Base-by-base conservation (phyloP, 2,329 filamentous ascomycete genomes). In the Aureobasidium vineae region DNA sequence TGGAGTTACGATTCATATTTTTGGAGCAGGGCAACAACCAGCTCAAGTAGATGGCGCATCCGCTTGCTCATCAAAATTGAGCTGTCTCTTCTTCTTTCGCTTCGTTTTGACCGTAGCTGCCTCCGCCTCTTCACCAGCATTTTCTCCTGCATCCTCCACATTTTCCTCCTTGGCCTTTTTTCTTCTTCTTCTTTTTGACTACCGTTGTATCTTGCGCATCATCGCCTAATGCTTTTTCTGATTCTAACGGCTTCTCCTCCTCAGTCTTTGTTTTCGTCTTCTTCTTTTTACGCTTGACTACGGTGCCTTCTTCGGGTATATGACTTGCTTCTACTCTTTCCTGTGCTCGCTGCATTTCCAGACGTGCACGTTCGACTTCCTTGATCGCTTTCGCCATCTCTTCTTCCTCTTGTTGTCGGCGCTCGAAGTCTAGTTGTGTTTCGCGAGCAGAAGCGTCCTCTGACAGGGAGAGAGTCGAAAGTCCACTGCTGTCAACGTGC, bases 351-450 rank as follows among this genome's bases (percentile, higher is more conserved):
- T 93, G 90, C 92, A 98, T 97, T 78, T 97, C 91, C 66, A 97
- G 81, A 63, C 95, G 84, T 67, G 96, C 80, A 61, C 88, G 84
- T 79, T 98, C 94, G 3, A 99, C 90, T 76, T 97, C 91, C 75
- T 89, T 88, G 82, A 97, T 87, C 10, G 94, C 95, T 73, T 87
- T 87, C 52, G 86, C 87, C 91, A 97, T 96, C 78, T 97, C 93
- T 1, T 86, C 87, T 68, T 97, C 92, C 73, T 96, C 92, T 19
- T 85, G 86, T 74, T 89, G 85, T 70, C 88, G 85, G 63, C 83
- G 82, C 73, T 92, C 90, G 60, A 86, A 83, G 66, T 90, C 86
- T 56, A 84, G 80, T 54, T 76, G 72, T 56, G 70, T 70, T n/a
- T 68, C 68, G 41, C 69, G 70, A 7, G 57, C 45, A 41, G 65